Conservation (phyloP, 2,329 filamentous ascomycete species). For the Diaporthe ampelina region DNA sequence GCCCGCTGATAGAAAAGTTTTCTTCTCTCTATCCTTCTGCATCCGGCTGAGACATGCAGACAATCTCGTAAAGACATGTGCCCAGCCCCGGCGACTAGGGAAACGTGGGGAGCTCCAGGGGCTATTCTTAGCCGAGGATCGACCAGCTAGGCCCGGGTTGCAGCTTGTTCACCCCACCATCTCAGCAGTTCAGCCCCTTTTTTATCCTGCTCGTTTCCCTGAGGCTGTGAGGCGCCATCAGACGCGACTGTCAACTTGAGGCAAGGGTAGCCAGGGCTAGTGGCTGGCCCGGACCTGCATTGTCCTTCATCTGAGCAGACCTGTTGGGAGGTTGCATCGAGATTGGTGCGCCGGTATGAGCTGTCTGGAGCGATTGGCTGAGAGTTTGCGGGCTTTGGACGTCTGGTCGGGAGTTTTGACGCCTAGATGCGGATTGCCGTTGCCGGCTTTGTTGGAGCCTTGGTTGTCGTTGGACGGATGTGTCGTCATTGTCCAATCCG, state of each 20-base stretch:
- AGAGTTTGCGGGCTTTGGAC: not conserved
- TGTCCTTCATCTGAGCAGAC: conserved; percentile 24
- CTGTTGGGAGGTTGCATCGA: conserved; percentile 30
- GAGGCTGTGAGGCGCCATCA: conserved; percentile 30
- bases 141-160: conserved; percentile 33
- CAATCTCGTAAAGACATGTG: conserved; percentile 33
- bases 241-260: conserved; percentile 28
- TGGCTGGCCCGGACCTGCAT: conserved; percentile 32
- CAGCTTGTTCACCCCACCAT: conserved; percentile 36
- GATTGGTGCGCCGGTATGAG: conserved; percentile 11
- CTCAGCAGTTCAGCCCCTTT: conserved; percentile 24
- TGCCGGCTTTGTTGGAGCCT: conserved; percentile 17
- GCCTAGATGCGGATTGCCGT: conserved; percentile 28
- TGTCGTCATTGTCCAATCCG: conserved; percentile 26
- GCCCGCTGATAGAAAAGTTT: conserved; percentile 18
- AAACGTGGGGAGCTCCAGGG: conserved; percentile 37
- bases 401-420: conserved; percentile 31
- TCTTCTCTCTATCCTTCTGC: conserved; percentile 4
- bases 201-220: conserved; percentile 5
- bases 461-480: conserved; percentile 19
- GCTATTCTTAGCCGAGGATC: conserved; percentile 38
- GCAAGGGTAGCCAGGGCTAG: conserved; percentile 19
- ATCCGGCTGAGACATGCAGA: conserved; percentile 28
- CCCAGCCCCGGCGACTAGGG: conserved; percentile 25
- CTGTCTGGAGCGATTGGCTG: conserved; percentile 19